Conservation (phyloP, 805 yeast species). For the Nakazawaea holstii region DNA sequence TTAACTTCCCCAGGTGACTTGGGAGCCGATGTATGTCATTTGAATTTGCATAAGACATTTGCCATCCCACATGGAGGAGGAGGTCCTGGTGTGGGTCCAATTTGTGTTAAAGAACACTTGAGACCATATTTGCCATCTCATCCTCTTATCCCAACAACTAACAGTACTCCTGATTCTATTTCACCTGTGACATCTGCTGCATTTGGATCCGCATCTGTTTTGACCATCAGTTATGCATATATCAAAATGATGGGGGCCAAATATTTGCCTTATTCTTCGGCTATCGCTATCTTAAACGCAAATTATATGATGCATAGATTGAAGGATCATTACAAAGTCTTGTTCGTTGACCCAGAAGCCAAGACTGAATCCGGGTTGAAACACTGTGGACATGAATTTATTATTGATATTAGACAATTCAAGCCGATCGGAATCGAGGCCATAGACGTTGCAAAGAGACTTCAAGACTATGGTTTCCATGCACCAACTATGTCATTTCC, state of each 20-base stretch:
- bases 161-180: conserved; percentile 39
- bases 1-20: conserved; percentile 95
- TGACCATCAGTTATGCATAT: conserved; percentile 92
- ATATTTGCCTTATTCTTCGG: conserved; percentile 81
- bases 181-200: conserved; percentile 88
- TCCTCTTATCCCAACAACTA: conserved; percentile 50
- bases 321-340: conserved; percentile 62
- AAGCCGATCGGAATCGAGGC: conserved; percentile 84
- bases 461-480: conserved; percentile 98
- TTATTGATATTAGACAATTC: conserved; percentile 83
- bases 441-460: conserved; percentile 92
- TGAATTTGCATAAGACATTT: conserved; percentile 95
- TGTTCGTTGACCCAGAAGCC: conserved; percentile 55
- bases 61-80: conserved; percentile 99
- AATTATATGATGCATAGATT: conserved; percentile 89
- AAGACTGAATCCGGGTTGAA: conserved; percentile 43
- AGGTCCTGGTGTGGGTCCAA: conserved; percentile 99
- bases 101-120: conserved; percentile 82
- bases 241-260: conserved; percentile 88
- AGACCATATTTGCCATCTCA: conserved; percentile 81
- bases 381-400: conserved; percentile 95
- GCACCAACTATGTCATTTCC: conserved; percentile 99
- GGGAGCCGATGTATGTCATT: conserved; percentile 97
- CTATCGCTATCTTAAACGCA: conserved; percentile 89
- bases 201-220: conserved; percentile 88